phyloP scores from a whole-genome alignment of 2,329 filamentous ascomycete species.

The Escovopsis sp. region DNA sequence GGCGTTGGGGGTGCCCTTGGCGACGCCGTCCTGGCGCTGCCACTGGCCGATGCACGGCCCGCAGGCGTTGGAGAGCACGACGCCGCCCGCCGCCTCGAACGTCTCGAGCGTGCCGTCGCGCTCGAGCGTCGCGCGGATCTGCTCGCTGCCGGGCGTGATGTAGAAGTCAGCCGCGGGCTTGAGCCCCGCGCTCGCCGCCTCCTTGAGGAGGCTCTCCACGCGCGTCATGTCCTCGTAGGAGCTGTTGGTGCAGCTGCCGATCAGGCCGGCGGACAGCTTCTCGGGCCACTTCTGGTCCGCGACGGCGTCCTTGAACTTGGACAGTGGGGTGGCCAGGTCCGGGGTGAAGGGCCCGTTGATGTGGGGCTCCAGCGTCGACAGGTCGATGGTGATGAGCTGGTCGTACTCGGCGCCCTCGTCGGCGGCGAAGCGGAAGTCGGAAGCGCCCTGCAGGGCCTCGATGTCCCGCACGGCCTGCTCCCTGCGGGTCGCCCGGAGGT shows the following conservation, averaged over 20 bases:
- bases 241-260: slow-evolving; percentile 97
- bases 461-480: slow-evolving; percentile 51
- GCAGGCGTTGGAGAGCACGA: slow-evolving; percentile 87
- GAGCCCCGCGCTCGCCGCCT: slow-evolving; percentile 77
- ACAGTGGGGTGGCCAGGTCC: slow-evolving; percentile 84
- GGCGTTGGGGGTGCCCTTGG: slow-evolving; percentile 78
- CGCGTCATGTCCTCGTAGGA: slow-evolving; percentile 98
- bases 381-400: slow-evolving; percentile 76
- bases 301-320: slow-evolving; percentile 74
- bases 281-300: slow-evolving; percentile 79
- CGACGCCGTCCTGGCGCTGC: slow-evolving; percentile 75
- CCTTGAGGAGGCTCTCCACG: slow-evolving; percentile 82
- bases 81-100: slow-evolving; percentile 74
- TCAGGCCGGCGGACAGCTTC: slow-evolving; percentile 81
- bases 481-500: slow-evolving; percentile 67
- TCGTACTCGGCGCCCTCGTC: slow-evolving; percentile 80
- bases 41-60: slow-evolving; percentile 91
- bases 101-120: slow-evolving; percentile 76
- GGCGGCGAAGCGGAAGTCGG: slow-evolving; percentile 52
- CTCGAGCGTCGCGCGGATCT: slow-evolving; percentile 87
- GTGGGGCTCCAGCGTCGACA: slow-evolving; percentile 82
- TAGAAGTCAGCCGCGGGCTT: slow-evolving; percentile 87
- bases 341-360: slow-evolving; percentile 97
- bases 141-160: slow-evolving; percentile 90
- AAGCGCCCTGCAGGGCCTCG: slow-evolving; percentile 42